Base-by-base conservation (phyloP, 768 basidiomycete species). In the Galerina sulciceps region DNA sequence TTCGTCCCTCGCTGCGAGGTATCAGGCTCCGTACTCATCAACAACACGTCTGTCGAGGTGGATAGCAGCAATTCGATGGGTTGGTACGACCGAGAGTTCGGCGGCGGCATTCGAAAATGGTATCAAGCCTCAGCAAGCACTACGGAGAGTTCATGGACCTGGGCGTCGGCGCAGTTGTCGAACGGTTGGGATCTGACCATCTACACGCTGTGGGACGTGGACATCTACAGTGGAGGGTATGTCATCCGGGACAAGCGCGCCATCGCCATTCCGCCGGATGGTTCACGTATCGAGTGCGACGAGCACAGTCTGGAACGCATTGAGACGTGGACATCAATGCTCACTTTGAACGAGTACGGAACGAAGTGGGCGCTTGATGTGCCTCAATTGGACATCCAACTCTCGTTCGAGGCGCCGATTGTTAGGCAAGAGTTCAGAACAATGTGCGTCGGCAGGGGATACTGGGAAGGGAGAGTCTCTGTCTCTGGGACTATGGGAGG, bases 131-230 rank as follows among this genome's bases (percentile, higher is more conserved):
- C 36, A 6, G n/a, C 36, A 20, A 51, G 40, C 8, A 8, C 35
- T 13, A 51, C 49, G 9, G 49, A 51, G 26, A 51, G 49, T 14
- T 51, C 49, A 2, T 51, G 49, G 49, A 51, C 37, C 17, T 51
- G 49, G 49, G 37, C 37, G 1, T 51, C 49, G 9, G 49, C 49
- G 17, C 49, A 51, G 49, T 20, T 51, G 2, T 38, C 49, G 13
- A 51, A 51, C 22, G 49, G 49, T 14, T 51, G 49, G 49, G 49
- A 51, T 40, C 23, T 51, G 11, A 51, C 49, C 10, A n/a, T 51
- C 14, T 51, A 51, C 22, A 51, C 49, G 14, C 49, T 51, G 14
- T 51, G 37, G 36, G 37, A 51, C 37, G 37, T 23, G 0, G 37
- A 51, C n/a, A 40, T 51, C 22, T 23, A 51, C 35, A 51, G 6